Evolutionary conservation across 2,329 filamentous ascomycete genomes (phyloP).

Genomic region (Fusarium haematococcum): DNA sequence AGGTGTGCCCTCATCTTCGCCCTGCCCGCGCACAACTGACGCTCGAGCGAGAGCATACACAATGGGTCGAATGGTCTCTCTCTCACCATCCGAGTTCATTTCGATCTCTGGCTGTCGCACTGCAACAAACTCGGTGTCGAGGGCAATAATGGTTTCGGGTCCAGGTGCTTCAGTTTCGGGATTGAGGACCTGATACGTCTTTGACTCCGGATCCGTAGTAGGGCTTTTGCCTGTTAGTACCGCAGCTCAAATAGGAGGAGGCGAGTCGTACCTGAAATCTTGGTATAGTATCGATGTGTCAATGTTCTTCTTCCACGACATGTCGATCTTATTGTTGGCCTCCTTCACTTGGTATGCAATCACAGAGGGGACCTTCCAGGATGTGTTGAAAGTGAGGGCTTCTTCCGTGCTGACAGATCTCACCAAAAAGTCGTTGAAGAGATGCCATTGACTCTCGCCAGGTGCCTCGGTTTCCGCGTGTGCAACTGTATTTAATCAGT

Average conservation of each 20-base stretch:
- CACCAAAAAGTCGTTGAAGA: conserved; percentile 98
- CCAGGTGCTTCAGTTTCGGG: conserved; percentile 73
- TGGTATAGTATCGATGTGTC: conserved; percentile 88
- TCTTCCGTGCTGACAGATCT: conserved; percentile 83
- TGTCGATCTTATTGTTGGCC: conserved; percentile 84
- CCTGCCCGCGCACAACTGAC: conserved; percentile 86
- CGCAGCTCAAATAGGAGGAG: background rate
- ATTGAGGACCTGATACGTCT: conserved; percentile 71
- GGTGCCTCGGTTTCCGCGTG: conserved; percentile 72
- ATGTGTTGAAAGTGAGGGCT: conserved; percentile 87
- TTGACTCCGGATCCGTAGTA: conserved; percentile 53
- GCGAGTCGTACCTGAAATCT: conserved; percentile 65
- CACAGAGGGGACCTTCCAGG: conserved; percentile 93
- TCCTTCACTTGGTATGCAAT: conserved; percentile 87
- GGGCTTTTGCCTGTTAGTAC: conserved; percentile 49
- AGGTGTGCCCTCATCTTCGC: conserved; percentile 81
- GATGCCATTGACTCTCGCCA: conserved; percentile 82
- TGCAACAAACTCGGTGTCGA: conserved; percentile 97
- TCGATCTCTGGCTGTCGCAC: conserved; percentile 94
- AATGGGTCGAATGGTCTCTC: conserved; percentile 90
- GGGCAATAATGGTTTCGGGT: conserved; percentile 81
- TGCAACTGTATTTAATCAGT: conserved; percentile 63
- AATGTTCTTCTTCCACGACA: conserved; percentile 85
- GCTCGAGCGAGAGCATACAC: conserved; percentile 93
- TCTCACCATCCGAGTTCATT: conserved; percentile 91